phyloP scores from a whole-genome alignment of 208 protist species.

The Leptomonas pyrrhocoris region DNA sequence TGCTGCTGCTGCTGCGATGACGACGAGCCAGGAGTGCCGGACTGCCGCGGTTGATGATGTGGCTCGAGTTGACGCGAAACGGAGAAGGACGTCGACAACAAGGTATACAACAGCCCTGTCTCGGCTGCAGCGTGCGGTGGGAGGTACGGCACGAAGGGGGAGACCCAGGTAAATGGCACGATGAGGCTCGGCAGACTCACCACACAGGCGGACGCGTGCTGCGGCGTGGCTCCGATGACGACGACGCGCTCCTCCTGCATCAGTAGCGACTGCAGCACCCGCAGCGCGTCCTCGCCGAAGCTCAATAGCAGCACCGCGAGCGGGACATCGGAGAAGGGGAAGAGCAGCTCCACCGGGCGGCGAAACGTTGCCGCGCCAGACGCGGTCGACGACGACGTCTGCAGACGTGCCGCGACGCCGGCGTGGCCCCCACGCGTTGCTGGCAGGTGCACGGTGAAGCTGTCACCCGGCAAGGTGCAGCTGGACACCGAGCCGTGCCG shows the following conservation, averaged over 20 bases:
- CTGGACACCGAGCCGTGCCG: conserved; percentile 20
- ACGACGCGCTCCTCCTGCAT: conserved; percentile 63
- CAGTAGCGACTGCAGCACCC: conserved; percentile 71
- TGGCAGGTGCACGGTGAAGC: conserved; percentile 31
- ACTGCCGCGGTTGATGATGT: conserved; percentile 5
- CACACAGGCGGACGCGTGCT: conserved; percentile 83
- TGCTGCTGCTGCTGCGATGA: conserved; percentile 4
- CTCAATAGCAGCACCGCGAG: conserved; percentile 59
- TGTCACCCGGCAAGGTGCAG: conserved; percentile 32
- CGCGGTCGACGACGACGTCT: conserved; percentile 19
- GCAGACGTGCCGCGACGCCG: conserved; percentile 10
- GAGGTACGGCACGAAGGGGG: conserved; percentile 66
- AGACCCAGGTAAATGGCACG: conserved; percentile 58
- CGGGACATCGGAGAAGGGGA: conserved; percentile 54
- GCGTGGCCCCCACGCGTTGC: conserved; percentile 5
- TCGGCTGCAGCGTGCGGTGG: conserved; percentile 31
- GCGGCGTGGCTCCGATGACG: conserved; percentile 68
- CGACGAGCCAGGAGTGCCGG: conserved; percentile 1
- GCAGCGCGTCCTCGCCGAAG: conserved; percentile 71
- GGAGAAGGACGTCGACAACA: conserved; percentile 30
- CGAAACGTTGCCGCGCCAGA: conserved; percentile 30
- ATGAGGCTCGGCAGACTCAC: conserved; percentile 62
- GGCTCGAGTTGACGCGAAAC: conserved; percentile 10
- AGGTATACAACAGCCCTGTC: conserved; percentile 29
- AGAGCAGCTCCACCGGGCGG: conserved; percentile 47